These are phyloP conservation scores for Penicillium coprophilum DNA, from an alignment of 495 filamentous ascomycete species.

Conservation along the genomic window DNA sequence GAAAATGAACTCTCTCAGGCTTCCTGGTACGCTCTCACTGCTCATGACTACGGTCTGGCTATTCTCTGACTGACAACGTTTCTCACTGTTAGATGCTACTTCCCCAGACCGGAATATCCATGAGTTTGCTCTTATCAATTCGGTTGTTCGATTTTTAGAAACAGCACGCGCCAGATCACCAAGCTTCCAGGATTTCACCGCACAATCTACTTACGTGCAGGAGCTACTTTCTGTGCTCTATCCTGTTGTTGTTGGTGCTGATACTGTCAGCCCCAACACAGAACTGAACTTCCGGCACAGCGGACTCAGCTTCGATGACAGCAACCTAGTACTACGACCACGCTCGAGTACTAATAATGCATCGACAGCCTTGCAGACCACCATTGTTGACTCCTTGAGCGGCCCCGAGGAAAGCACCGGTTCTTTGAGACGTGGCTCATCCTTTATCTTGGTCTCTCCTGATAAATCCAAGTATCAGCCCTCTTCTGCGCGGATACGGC, in stretches of 20 bases:
- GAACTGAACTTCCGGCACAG: constrained; percentile 80
- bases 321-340: constrained; percentile 77
- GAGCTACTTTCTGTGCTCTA: constrained; percentile 76
- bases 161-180: constrained; percentile 71
- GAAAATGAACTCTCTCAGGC: constrained; percentile 20
- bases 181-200: constrained; percentile 76
- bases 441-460: constrained; percentile 82
- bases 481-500: constrained; percentile 62
- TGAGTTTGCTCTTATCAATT: constrained; percentile 55
- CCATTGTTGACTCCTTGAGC: constrained; percentile 55
- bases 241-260: constrained; percentile 80
- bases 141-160: constrained; percentile 74
- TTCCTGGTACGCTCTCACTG: constrained; percentile 19
- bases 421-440: constrained; percentile 71
- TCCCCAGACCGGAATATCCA: constrained; percentile 18
- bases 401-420: constrained; percentile 50
- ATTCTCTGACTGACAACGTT: constrained; percentile 1
- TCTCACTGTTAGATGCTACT: constrained; percentile 10
- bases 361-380: constrained; percentile 67
- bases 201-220: constrained; percentile 73
- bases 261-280: constrained; percentile 74
- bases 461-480: constrained; percentile 56
- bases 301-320: constrained; percentile 78
- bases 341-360: constrained; percentile 51
- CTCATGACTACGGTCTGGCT: neutral